These are phyloP conservation scores for Emericellopsis terricola DNA, from an alignment of 495 filamentous ascomycete species.

Conservation along the genomic window DNA sequence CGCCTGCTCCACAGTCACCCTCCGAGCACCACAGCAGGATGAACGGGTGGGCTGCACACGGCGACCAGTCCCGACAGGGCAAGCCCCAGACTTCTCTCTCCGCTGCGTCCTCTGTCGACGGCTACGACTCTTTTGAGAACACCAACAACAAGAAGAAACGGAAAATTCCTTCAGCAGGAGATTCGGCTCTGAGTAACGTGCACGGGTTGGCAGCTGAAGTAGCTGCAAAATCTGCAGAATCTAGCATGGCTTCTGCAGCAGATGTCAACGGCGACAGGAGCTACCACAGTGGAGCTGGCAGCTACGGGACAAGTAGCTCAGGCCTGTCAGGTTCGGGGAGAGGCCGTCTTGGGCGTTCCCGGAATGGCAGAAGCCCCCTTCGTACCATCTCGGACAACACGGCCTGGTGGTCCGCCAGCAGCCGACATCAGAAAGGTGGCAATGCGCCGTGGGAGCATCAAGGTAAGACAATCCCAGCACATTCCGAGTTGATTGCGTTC, in stretches of 20 bases:
- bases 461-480: neutral
- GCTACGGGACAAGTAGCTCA: constrained; percentile 29
- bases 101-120: constrained; percentile 47
- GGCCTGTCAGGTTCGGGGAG: constrained; percentile 62
- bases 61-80: constrained; percentile 5
- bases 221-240: constrained; percentile 12
- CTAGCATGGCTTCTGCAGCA: neutral
- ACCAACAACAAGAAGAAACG: constrained; percentile 99
- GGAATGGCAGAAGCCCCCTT: constrained; percentile 49
- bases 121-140: constrained; percentile 95
- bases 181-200: constrained; percentile 29
- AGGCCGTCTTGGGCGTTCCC: constrained; percentile 53
- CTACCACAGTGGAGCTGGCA: constrained; percentile 13
- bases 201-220: constrained; percentile 35
- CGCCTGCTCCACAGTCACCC: too few species aligned
- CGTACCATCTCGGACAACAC: constrained; percentile 31
- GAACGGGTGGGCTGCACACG: neutral
- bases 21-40: neutral
- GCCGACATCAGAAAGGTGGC: too few species aligned
- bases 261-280: neutral
- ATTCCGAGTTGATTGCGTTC: too few species aligned
- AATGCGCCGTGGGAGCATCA: neutral
- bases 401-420: too few species aligned
- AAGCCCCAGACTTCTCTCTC: constrained; percentile 28
- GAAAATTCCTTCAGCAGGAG: constrained; percentile 84